Conservation (phyloP, 306 rosid genomes). For the Corylus heterophylla region DNA sequence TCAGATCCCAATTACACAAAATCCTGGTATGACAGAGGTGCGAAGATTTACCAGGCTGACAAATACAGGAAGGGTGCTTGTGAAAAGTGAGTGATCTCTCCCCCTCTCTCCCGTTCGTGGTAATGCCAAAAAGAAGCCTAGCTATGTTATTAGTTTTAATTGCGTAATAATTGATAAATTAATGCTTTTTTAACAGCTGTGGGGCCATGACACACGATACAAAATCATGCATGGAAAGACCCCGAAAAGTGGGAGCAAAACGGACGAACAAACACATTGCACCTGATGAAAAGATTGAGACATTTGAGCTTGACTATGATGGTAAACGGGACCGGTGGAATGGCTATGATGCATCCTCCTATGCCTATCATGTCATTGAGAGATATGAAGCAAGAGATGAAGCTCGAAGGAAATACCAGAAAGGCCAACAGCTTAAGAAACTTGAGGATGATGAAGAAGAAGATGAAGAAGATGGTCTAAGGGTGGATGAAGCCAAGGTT, state of each 20-base stretch:
- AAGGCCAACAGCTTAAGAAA: constrained; percentile 53
- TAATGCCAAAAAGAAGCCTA: not conserved
- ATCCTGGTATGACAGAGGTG: constrained; percentile 63
- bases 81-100: constrained; percentile 50
- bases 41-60: constrained; percentile 53
- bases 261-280: constrained; percentile 60
- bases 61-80: constrained; percentile 62
- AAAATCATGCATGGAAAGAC: constrained; percentile 60
- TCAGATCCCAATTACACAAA: constrained; percentile 59
- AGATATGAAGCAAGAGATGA: constrained; percentile 62
- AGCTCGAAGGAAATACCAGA: constrained; percentile 52
- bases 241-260: constrained; percentile 51
- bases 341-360: constrained; percentile 62
- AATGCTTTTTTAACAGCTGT: constrained; percentile 26
- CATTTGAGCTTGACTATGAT: constrained; percentile 63
- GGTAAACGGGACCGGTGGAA: constrained; percentile 68
- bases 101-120: not conserved
- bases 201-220: constrained; percentile 60
- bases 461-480: constrained; percentile 47
- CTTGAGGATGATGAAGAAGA: constrained; percentile 42
- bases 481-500: constrained; percentile 74
- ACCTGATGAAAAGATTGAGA: constrained; percentile 65
- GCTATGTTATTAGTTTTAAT: not conserved
- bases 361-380: constrained; percentile 48
- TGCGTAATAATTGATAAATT: not conserved